phyloP scores from a whole-genome alignment of 139 green algal genomes.

The Chlamydomonas incerta region DNA sequence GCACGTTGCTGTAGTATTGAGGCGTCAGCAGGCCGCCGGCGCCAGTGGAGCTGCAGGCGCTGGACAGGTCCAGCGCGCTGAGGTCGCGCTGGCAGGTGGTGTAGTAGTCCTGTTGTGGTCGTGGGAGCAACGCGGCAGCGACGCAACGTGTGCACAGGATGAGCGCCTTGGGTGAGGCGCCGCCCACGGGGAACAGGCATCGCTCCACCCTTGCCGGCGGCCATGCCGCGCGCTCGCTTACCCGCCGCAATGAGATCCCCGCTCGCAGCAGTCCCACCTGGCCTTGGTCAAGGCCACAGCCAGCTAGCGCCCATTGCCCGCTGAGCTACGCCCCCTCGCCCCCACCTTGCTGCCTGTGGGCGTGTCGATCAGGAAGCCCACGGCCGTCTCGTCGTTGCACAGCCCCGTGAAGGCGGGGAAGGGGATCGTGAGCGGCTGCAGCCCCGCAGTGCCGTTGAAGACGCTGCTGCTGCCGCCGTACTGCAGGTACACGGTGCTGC shows the following conservation, averaged over 20 bases:
- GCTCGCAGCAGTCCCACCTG: too few species aligned
- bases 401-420: constrained; percentile 47
- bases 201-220: too few species aligned
- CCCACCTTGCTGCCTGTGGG: constrained; percentile 35
- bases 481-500: constrained; percentile 19
- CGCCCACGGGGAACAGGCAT: too few species aligned
- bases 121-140: too few species aligned
- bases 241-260: too few species aligned
- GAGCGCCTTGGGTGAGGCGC: too few species aligned
- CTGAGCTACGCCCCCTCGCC: too few species aligned
- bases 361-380: constrained; percentile 50
- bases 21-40: constrained; percentile 31
- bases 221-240: too few species aligned
- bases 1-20: constrained; percentile 28
- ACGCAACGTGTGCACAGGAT: too few species aligned
- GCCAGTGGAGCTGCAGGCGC: constrained; percentile 24
- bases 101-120: constrained; percentile 30
- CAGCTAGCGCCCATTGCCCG: too few species aligned
- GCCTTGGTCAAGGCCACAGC: too few species aligned
- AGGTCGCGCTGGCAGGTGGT: constrained; percentile 43
- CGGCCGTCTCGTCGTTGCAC: constrained; percentile 42
- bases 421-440: constrained; percentile 47
- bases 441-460: neutral
- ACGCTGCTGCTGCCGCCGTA: too few species aligned
- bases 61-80: neutral